Percentiles rank a stretch among this genome's conserved stretches.
phyloP scores from a whole-genome alignment of 139 green algal species.

The Microglena sp. region DNA sequence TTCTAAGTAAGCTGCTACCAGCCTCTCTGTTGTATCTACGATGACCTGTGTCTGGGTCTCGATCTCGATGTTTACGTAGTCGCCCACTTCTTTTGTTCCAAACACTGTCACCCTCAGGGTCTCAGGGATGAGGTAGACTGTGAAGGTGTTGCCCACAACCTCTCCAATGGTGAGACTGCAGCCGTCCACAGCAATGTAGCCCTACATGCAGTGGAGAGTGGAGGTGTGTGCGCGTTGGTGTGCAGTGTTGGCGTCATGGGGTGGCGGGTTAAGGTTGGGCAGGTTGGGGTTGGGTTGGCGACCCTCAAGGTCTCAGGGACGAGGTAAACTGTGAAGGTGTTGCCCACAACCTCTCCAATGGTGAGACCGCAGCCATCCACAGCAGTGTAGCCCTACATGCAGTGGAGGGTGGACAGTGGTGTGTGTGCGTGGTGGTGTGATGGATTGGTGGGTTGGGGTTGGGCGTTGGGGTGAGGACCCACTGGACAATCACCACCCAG shows the following conservation, averaged over 20 bases:
- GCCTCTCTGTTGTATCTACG: slow-evolving; percentile 85
- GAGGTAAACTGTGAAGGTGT: slow-evolving; percentile 80
- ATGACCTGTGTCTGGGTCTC: slow-evolving; percentile 88
- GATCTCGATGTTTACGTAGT: slow-evolving; percentile 82
- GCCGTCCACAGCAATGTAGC: slow-evolving; percentile 89
- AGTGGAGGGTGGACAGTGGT: too few species aligned
- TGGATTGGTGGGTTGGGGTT: too few species aligned
- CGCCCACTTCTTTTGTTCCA: slow-evolving; percentile 51
- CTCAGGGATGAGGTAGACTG: slow-evolving; percentile 92
- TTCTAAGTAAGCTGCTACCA: slow-evolving; percentile 49
- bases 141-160: slow-evolving; percentile 46
- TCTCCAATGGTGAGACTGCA: slow-evolving; percentile 80
- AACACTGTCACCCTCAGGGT: slow-evolving; percentile 76
- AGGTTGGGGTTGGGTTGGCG: too few species aligned
- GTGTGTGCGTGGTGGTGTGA: too few species aligned
- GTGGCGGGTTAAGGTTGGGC: too few species aligned
- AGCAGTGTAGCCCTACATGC: slow-evolving; percentile 87
- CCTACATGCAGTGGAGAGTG: too few species aligned
- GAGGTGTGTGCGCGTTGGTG: too few species aligned
- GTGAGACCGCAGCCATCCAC: slow-evolving; percentile 91
- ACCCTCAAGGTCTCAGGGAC: slow-evolving; percentile 88
- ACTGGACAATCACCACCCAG: too few species aligned
- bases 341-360: slow-evolving; percentile 42
- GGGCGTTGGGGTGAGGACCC: too few species aligned
- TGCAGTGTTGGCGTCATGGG: too few species aligned